phyloP scores from a whole-genome alignment of 345 rosid genomes.

The Psidium friedrichsthalianum region DNA sequence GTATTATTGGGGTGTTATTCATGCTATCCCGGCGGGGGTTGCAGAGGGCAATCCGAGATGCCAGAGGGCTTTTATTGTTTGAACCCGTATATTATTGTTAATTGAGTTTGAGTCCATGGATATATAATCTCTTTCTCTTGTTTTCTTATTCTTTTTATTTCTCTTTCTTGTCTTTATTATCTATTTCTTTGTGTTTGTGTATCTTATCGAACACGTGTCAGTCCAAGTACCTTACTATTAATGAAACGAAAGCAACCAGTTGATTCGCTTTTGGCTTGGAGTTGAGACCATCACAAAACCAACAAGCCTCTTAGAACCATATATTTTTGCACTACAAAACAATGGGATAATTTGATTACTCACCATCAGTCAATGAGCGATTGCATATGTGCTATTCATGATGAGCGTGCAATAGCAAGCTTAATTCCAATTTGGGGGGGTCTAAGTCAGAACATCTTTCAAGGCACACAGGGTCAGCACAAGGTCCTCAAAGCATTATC shows the following conservation, averaged over 20 bases:
- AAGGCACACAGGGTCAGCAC: background rate
- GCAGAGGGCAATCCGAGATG: too few species aligned
- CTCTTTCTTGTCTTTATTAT: too few species aligned
- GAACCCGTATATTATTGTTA: too few species aligned
- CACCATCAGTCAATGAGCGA: background rate
- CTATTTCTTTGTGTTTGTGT: too few species aligned
- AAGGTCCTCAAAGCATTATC: background rate
- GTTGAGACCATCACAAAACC: background rate
- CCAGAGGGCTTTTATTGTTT: too few species aligned
- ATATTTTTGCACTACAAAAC: background rate
- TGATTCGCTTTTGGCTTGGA: background rate
- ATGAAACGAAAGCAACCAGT: background rate
- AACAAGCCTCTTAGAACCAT: background rate
- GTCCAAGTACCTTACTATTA: background rate
- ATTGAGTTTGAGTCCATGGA: too few species aligned
- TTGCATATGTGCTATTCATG: conserved; percentile 2
- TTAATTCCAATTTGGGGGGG: conserved; percentile 14
- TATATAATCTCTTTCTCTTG: too few species aligned
- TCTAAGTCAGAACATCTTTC: conserved; percentile 4
- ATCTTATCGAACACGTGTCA: background rate
- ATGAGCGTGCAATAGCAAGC: background rate
- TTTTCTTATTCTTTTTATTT: too few species aligned
- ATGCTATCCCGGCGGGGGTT: too few species aligned
- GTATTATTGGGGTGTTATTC: too few species aligned
- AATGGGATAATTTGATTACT: background rate